Evolutionary conservation across 345 rosid genomes (phyloP).

Genomic region (Combretum micranthum): DNA sequence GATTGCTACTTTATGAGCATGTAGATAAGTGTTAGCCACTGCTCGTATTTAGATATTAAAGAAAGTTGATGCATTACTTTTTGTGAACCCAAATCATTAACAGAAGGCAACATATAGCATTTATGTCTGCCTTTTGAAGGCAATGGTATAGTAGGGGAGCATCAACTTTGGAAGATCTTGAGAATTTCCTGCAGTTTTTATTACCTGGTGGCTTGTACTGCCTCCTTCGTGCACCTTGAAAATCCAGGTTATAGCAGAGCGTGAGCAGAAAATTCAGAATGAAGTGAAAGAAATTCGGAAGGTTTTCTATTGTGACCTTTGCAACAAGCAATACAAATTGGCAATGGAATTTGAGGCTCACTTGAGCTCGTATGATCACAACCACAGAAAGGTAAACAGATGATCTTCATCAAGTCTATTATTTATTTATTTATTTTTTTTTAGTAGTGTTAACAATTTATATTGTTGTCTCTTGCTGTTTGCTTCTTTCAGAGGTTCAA

Average conservation of each 20-base stretch:
- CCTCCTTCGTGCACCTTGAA: slow-evolving; percentile 99
- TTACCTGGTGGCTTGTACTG: slow-evolving; percentile 99
- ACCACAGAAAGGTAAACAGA: slow-evolving; percentile 79
- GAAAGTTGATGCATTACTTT: slow-evolving; percentile 57
- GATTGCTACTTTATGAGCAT: slow-evolving; percentile 13
- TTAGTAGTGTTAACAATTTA: neutral
- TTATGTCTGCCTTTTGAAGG: slow-evolving; percentile 69
- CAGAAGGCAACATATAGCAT: slow-evolving; percentile 79
- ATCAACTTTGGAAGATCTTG: slow-evolving; percentile 75
- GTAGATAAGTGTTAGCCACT: slow-evolving; percentile 9
- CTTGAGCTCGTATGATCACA: slow-evolving; percentile 95
- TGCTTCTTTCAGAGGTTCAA: slow-evolving; percentile 69
- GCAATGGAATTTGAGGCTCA: slow-evolving; percentile 97
- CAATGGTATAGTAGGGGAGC: slow-evolving; percentile 68
- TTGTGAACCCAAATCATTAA: slow-evolving; percentile 47
- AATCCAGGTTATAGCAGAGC: slow-evolving; percentile 99
- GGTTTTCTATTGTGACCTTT: slow-evolving; percentile 89
- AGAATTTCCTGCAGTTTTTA: slow-evolving; percentile 93
- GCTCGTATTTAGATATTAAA: slow-evolving; percentile 16
- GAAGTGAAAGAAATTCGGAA: slow-evolving; percentile 91
- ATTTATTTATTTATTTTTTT: neutral
- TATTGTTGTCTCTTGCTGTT: neutral
- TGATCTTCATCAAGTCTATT: neutral
- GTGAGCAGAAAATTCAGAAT: slow-evolving; percentile 96
- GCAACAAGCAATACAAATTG: slow-evolving; percentile 94